Conservation (phyloP, 1,139 yeast species). For the Pichia sp. region DNA sequence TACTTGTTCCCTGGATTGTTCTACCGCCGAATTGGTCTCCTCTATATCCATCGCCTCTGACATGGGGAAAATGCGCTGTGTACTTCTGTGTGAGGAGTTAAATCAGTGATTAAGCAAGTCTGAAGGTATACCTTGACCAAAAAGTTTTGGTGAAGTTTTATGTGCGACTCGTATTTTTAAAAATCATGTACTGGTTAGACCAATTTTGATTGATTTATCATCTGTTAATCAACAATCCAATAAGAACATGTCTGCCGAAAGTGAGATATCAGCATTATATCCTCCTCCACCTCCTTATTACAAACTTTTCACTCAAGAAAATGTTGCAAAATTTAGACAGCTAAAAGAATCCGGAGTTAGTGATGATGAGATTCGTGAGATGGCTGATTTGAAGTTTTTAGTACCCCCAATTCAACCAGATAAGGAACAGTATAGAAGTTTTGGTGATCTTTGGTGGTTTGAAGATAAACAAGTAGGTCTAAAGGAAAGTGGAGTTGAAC, state of each 20-base stretch:
- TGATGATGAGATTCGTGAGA: conserved; percentile 24
- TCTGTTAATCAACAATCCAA: no score
- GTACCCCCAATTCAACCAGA: conserved; percentile 43
- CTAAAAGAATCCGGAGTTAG: conserved; percentile 16
- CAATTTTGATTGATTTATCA: no score
- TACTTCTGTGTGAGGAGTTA: no score
- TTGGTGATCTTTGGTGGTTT: conserved; percentile 54
- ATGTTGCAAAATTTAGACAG: conserved; percentile 19
- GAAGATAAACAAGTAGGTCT: conserved; percentile 49
- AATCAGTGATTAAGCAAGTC: background rate
- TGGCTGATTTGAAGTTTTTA: conserved; percentile 37
- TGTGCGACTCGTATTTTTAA: background rate
- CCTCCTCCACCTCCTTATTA: conserved; percentile 57
- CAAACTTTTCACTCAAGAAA: conserved; percentile 38
- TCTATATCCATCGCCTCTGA: conserved; percentile 18
- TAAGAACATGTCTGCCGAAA: conserved; percentile 2
- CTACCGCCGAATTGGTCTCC: conserved; percentile 14
- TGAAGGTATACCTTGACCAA: background rate
- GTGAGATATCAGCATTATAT: conserved; percentile 37
- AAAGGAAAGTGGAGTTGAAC: conserved; percentile 45
- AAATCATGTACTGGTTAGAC: no score
- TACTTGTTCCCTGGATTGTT: conserved; percentile 17
- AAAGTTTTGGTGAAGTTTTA: background rate
- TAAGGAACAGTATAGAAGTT: conserved; percentile 46
- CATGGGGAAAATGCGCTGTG: conserved; percentile 6